These are phyloP conservation scores for Candida sp. DNA, from an alignment of 1,139 yeast genomes.

Conservation along the genomic window DNA sequence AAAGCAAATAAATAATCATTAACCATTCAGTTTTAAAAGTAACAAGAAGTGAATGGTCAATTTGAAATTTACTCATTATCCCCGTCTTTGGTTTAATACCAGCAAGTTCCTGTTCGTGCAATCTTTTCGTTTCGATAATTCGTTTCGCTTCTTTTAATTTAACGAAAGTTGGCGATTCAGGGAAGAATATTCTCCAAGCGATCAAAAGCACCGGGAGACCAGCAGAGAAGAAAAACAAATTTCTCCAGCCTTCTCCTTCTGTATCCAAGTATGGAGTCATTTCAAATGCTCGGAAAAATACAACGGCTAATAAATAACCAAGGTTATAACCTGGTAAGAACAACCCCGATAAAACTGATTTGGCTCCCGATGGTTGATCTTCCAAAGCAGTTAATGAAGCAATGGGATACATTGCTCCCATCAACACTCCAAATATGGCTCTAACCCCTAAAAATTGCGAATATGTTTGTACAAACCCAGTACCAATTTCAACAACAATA, in stretches of 20 bases:
- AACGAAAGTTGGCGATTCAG: constrained; percentile 29
- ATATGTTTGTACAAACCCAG: constrained; percentile 67
- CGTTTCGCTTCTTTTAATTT: constrained; percentile 14
- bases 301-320: constrained; percentile 35
- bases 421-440: constrained; percentile 35
- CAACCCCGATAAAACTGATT: constrained; percentile 35
- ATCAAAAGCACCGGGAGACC: constrained; percentile 43
- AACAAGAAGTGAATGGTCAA: constrained; percentile 12
- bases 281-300: constrained; percentile 50
- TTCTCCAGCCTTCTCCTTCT: constrained; percentile 58
- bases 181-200: constrained; percentile 27
- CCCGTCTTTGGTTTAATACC: constrained; percentile 1
- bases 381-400: constrained; percentile 31
- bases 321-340: constrained; percentile 39
- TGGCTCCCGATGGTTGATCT: constrained; percentile 30
- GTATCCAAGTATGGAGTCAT: constrained; percentile 42
- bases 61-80: constrained; percentile 6
- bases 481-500: constrained; percentile 61
- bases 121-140: constrained; percentile 6
- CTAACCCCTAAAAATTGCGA: constrained; percentile 63
- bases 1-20: constrained; percentile 38
- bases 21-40: constrained; percentile 40
- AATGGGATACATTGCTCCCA: constrained; percentile 39
- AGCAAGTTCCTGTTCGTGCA: constrained; percentile 2
- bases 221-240: constrained; percentile 78